A percentile compares a stretch with the other conserved stretches of the same genome.
Conservation (phyloP, 129 eudicot genomes). For the Kitagawia praeruptora region DNA sequence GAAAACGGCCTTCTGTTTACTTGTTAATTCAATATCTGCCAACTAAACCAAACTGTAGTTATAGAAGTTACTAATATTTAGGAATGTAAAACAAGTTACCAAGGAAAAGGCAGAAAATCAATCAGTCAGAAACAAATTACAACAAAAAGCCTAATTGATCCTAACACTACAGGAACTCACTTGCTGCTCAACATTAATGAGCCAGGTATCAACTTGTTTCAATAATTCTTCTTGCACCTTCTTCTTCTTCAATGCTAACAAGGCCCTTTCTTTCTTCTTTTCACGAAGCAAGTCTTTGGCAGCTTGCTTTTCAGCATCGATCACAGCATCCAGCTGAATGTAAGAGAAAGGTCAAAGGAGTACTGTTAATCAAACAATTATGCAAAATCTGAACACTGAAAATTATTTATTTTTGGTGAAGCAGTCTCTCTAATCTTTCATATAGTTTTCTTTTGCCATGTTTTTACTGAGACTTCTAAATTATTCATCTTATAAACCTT, state of each 20-base stretch:
- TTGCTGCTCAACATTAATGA: constrained; percentile 92
- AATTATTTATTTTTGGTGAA: neutral
- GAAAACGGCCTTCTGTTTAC: constrained; percentile 96
- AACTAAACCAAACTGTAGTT: constrained; percentile 39
- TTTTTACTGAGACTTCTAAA: too few relatives aligned
- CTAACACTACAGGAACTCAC: constrained; percentile 31
- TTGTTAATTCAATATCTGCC: constrained; percentile 95
- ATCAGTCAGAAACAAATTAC: neutral
- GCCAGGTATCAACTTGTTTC: constrained; percentile 90
- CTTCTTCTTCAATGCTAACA: constrained; percentile 81
- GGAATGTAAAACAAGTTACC: neutral
- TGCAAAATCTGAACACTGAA: neutral
- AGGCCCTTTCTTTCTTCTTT: constrained; percentile 92
- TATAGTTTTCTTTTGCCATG: neutral
- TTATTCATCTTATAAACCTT: too few relatives aligned
- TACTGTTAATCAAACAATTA: neutral
- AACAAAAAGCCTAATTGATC: neutral
- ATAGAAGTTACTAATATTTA: neutral
- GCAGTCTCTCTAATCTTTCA: neutral
- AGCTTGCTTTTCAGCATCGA: constrained; percentile 96
- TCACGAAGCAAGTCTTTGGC: constrained; percentile 92
- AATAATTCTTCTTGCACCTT: constrained; percentile 88
- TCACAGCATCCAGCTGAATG: constrained; percentile 71
- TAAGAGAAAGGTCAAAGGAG: neutral
- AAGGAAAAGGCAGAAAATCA: neutral